Base-by-base conservation (phyloP, 2,329 filamentous ascomycete species). In the Alternaria gaisen region DNA sequence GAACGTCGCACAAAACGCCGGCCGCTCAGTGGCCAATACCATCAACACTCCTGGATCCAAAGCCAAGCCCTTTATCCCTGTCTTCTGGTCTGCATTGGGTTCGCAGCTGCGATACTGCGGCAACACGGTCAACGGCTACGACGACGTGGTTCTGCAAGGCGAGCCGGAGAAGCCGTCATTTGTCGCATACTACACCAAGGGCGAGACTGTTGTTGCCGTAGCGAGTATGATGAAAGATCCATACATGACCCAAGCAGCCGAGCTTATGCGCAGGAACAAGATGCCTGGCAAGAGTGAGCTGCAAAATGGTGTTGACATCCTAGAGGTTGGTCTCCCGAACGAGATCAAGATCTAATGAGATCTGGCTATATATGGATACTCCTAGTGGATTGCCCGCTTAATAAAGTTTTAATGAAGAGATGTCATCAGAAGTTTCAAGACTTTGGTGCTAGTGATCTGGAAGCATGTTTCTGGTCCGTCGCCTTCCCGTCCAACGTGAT, bases 11-110 rank as follows among this genome's bases (percentile, higher is more conserved):
- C 95, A 98, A 75, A 97, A 98, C 73, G 85, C 92, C 2, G 95
- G 95, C 3, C 91, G 94, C 43, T 85, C 86, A 24, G 94, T 91
- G 1, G 95, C 93, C 2, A 84, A 84, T 53, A 87, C 91, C 70
- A 97, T 99, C 73, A 86, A 88, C 67, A 84, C 90, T 71, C 86
- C 90, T 0, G 80, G 84, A 8, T 77, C 84, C 46, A 84, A 85
- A 64, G 83, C 88, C 0, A 88, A 91, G 70, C 83, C 87, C 3
- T 97, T 97, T 80, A 94, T 95, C 59, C 95, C 95, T 0, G 87
- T 99, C 52, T 99, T 99, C 83, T 99, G 95, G 95, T 97, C 93
- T 1, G 95, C 95, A 0, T 82, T 99, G 5, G 93, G 94, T 5
- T 86, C 89, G 6, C 95, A 99, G 81, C 80, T 99, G 71, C 88